Evolutionary conservation across 306 rosid species (phyloP), one percentile per base, ranked within the genome.

Genomic region (Heteromeles arbutifolia): DNA sequence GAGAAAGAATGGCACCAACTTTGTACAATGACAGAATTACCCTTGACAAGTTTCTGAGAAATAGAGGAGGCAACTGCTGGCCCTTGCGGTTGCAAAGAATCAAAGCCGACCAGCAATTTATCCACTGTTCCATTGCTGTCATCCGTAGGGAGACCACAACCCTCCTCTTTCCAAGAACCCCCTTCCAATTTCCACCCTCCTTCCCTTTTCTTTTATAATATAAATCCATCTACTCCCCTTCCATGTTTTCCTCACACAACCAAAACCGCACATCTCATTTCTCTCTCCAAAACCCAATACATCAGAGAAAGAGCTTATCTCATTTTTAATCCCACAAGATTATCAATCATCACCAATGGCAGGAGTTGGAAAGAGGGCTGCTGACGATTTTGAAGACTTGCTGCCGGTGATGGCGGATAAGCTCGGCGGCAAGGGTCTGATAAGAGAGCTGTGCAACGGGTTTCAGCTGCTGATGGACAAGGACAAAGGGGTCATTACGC

Each of bases 341-440:
- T 5, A 58, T 58, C 64, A 21, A 54, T 8, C 24, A 21, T 54
- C 25, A 54, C 25, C 31, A 68, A 87, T 85, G 96, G 88, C 88
- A 5, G 84, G 85, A 19, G 69, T 63, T 21, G 84, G 78, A 10
- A 84, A 70, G 67, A 81, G 78, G 65, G 77, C 19, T 24, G 39
- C 34, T 28, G 65, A 41, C 13, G 82, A 65, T 0, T 92, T 95
- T 11, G 91, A 90, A 37, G 98, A 95, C 48, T 74, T 95, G 82
- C 80, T 95, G 32, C 98, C 98, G 0, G 69, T 83, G 74, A 95
- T 95, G 88, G 97, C 98, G 0, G 81, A 68, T 70, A 87, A 86
- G 77, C 85, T 95, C 22, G 98, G 98, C 6, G 93, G 97, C 1
- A 96, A 95, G 58, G 98, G 95, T 34, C 84, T 95, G 59, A 86